Evolutionary conservation across 495 filamentous ascomycete species (phyloP), one percentile per base, ranked within the genome.

Genomic region (Neurospora sublineolata): DNA sequence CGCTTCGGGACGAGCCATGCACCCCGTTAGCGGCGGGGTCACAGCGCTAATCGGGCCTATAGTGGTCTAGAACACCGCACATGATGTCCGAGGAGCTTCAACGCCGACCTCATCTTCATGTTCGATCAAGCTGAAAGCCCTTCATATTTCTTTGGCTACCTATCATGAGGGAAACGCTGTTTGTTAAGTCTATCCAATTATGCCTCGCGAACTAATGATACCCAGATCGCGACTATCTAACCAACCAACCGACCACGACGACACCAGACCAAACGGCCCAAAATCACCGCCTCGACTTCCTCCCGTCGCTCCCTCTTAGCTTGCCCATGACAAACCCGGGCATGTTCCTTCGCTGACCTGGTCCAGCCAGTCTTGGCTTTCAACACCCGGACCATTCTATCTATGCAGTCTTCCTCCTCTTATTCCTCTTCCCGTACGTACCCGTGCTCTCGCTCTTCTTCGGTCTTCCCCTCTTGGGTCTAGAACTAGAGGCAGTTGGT

Each of bases 1-100:
- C 52, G 52, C 52, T 33, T 64, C 52, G 52, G 52, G 52, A 36
- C 52, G 52, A 64, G 52, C 52, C 27, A 64, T 33, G 52, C 52
- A 64, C 27, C 27, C 27, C 12, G 52, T 64, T 64, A 64, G 52
- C 52, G 52, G 52, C 52, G 52, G 52, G 23, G 52, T 33, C 52
- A 64, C 52, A 60, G 52, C 52, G 27, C 52, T 18, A 16, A 64
- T 9, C 0, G 12, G 5, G 52, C 27, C 52, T 60, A 23, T 33
- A 18, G 23, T 18, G 23, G 27, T 18, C 52, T 64, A 64, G 52
- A 64, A 64, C 52, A 64, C 27, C 52, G 3, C 52, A 9, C 46
- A 14, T 58, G 44, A 58, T 20, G 46, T 58, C 46, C 10, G 14
- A 1, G 0, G 11, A 11, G 20, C 7, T 52, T 27, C 10, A 58